Evolutionary conservation across 306 rosid genomes (phyloP).

Genomic region (Datisca glomerata): DNA sequence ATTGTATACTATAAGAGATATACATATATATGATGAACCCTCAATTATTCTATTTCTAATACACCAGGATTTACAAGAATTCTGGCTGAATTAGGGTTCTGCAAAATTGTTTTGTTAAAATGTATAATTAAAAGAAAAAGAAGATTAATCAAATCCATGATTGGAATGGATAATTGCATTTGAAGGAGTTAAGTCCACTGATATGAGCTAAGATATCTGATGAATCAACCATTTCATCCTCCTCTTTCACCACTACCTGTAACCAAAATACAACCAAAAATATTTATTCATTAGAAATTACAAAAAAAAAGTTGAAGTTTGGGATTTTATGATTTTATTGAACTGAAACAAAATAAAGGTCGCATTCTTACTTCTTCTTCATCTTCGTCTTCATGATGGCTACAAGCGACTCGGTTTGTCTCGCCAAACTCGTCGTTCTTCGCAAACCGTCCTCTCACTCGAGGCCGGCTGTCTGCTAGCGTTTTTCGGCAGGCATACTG

Average conservation of each 20-base stretch:
- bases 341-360: no score
- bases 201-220: conserved; percentile 92
- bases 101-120: background rate
- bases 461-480: conserved; percentile 87
- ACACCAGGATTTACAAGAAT: background rate
- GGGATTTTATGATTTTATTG: conserved; percentile 23
- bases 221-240: conserved; percentile 90
- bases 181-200: conserved; percentile 99
- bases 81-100: background rate
- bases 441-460: conserved; percentile 95
- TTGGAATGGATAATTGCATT: conserved; percentile 78
- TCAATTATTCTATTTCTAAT: background rate
- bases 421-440: conserved; percentile 92
- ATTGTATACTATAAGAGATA: background rate
- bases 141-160: conserved; percentile 58
- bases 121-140: background rate
- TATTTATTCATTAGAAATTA: background rate
- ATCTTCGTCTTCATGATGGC: conserved; percentile 81
- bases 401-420: conserved; percentile 35
- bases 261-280: background rate
- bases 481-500: conserved; percentile 99
- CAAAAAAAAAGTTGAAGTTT: background rate
- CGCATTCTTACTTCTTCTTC: conserved; percentile 86
- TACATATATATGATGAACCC: background rate
- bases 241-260: conserved; percentile 88